These are phyloP conservation scores for Rhynchospora pubera DNA, from an alignment of 176 grass and related monocot genomes.

Conservation along the genomic window DNA sequence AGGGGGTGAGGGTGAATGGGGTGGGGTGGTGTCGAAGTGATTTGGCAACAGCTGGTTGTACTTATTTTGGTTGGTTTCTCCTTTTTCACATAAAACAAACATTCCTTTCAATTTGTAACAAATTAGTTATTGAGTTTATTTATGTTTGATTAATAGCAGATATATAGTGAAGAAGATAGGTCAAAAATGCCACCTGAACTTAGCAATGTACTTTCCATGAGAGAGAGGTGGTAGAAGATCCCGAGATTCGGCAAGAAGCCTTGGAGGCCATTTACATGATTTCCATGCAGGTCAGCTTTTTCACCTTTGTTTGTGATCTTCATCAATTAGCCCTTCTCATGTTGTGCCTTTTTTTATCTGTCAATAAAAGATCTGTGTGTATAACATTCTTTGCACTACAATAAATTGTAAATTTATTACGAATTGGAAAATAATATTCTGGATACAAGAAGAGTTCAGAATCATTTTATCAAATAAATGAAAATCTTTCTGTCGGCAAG, in stretches of 20 bases:
- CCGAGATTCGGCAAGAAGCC: constrained; percentile 73
- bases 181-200: constrained; percentile 90
- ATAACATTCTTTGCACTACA: no score
- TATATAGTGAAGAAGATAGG: constrained; percentile 72
- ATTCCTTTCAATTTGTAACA: not conserved
- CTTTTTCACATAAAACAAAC: not conserved
- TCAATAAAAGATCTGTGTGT: not conserved
- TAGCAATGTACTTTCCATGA: constrained; percentile 78
- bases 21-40: not conserved
- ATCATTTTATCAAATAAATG: not conserved
- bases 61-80: not conserved
- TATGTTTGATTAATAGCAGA: constrained; percentile 35
- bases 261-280: constrained; percentile 97
- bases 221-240: constrained; percentile 72
- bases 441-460: not conserved
- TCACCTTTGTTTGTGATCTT: not conserved
- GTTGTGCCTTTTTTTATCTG: not conserved
- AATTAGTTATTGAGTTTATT: not conserved
- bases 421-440: not conserved
- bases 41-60: not conserved
- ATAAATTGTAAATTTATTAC: not conserved
- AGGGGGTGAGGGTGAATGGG: not conserved
- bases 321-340: not conserved
- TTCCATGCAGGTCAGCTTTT: constrained; percentile 48
- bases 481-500: not conserved